Evolutionary conservation across 352 stramenopile species (phyloP), one percentile per base, ranked within the genome.

Genomic region (Blastocystis sp.): DNA sequence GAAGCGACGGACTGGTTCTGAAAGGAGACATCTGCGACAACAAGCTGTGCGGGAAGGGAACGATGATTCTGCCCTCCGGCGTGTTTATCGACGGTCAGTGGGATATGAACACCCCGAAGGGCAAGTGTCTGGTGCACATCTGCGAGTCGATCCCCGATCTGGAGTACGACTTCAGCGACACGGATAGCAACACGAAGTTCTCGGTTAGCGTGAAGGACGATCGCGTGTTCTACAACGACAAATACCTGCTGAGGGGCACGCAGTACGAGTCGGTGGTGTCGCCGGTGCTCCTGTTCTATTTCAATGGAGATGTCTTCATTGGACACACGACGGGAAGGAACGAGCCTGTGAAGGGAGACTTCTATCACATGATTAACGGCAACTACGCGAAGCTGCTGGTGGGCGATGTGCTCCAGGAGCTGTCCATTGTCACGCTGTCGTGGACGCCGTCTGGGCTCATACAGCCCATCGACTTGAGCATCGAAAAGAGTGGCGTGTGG

Each of bases 231-330:
- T 55, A 55, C 45, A 55, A 55, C 45, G 45, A 55, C 45, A 55
- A 55, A 19, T 55, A 55, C 45, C 16, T 19, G 6, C 45, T 55
- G 6, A 19, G 6, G 45, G 45, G 16, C 6, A 16, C 6, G 6
- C 9, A 16, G 45, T 55, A 19, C 45, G 45, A 6, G 9, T 16
- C 9, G 6, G 9, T 16, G 6, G 16, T 19, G 9, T 55, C 45
- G 45, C 45, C 45, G 45, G 6, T 55, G 0, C 70, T 51, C 29
- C 31, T 85, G 35, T 85, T 85, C 61, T 69, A 70, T 39, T 66
- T 45, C 21, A 85, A 85, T 31, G 74, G 74, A 70, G 74, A 85
- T 50, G 39, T 85, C 37, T 85, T 85, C 55, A 45, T 85, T 2
- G 74, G 74, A 26, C 19, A 62, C n/a, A 45, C 50, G n/a, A 51